A percentile compares a stretch with the other conserved stretches of the same genome.
Evolutionary conservation across 1,284 basidiomycete genomes (phyloP).

Genomic region (Coniophora puteana): DNA sequence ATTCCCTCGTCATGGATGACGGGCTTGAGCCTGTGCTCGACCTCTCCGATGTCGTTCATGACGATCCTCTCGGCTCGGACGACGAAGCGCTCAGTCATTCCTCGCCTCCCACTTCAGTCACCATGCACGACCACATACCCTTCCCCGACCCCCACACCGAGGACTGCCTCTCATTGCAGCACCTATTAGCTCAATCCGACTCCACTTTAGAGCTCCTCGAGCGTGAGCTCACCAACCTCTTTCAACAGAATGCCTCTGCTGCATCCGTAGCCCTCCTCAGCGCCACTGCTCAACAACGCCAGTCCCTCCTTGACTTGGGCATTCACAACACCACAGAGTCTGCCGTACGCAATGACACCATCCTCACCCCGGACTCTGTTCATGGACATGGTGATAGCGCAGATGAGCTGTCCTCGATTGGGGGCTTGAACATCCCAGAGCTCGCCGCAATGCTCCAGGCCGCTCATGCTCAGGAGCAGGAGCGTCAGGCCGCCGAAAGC

Average conservation of each 20-base stretch:
- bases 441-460: constrained; percentile 73
- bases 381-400: constrained; percentile 11
- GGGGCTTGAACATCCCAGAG: constrained; percentile 50
- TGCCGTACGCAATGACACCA: constrained; percentile 9
- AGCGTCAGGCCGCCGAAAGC: constrained; percentile 42
- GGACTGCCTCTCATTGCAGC: constrained; percentile 21
- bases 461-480: constrained; percentile 58
- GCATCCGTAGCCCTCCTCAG: constrained; percentile 55
- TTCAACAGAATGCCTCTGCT: constrained; percentile 66
- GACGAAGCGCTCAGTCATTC: too few relatives aligned
- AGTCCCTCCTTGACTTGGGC: constrained; percentile 34
- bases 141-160: constrained; percentile 20
- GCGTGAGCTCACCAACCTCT: constrained; percentile 65
- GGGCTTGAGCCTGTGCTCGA: constrained; percentile 60
- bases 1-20: constrained; percentile 49
- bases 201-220: constrained; percentile 65
- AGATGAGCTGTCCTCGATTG: constrained; percentile 15
- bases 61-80: constrained; percentile 50
- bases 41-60: constrained; percentile 77
- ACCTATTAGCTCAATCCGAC: too few relatives aligned
- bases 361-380: constrained; percentile 9
- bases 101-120: too few relatives aligned
- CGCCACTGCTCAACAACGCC: constrained; percentile 60
- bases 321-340: constrained; percentile 9
- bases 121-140: constrained; percentile 33